Percentiles rank a stretch among this genome's conserved stretches.
Conservation (phyloP, 1,139 yeast genomes). For the Tardiomyces digboiensis region DNA sequence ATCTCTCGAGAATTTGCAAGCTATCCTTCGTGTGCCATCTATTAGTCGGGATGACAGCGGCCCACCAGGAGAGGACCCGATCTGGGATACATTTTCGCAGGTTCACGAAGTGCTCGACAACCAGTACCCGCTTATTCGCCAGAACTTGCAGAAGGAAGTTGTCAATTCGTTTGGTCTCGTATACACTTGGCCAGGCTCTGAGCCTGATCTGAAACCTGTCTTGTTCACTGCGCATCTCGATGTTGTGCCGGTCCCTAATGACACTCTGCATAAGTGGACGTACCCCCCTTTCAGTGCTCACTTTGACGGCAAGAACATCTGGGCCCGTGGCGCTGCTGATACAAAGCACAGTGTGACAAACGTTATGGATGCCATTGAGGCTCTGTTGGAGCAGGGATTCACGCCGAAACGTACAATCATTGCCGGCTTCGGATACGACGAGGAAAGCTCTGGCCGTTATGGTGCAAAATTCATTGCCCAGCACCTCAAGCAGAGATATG, state of each 20-base stretch:
- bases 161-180: constrained; percentile 64
- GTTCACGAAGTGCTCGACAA: constrained; percentile 53
- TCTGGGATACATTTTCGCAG: constrained; percentile 30
- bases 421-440: constrained; percentile 61
- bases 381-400: constrained; percentile 37
- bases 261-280: constrained; percentile 50
- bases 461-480: constrained; percentile 46
- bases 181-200: constrained; percentile 53
- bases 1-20: not conserved
- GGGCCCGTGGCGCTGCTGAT: constrained; percentile 63
- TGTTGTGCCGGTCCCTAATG: constrained; percentile 67
- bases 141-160: constrained; percentile 38
- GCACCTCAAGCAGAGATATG: constrained; percentile 41
- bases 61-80: not conserved
- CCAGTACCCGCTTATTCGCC: constrained; percentile 50
- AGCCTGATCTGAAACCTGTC: constrained; percentile 45
- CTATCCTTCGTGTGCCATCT: not conserved
- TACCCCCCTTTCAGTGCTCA: constrained; percentile 63
- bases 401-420: constrained; percentile 46
- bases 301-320: constrained; percentile 47
- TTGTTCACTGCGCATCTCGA: constrained; percentile 73
- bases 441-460: constrained; percentile 48
- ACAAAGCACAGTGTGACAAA: constrained; percentile 51
- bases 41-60: not conserved
- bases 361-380: constrained; percentile 49